Percentiles rank a stretch among this genome's conserved stretches.
Conservation (phyloP, 2,329 filamentous ascomycete genomes). For the Pseudogymnoascus sp. region DNA sequence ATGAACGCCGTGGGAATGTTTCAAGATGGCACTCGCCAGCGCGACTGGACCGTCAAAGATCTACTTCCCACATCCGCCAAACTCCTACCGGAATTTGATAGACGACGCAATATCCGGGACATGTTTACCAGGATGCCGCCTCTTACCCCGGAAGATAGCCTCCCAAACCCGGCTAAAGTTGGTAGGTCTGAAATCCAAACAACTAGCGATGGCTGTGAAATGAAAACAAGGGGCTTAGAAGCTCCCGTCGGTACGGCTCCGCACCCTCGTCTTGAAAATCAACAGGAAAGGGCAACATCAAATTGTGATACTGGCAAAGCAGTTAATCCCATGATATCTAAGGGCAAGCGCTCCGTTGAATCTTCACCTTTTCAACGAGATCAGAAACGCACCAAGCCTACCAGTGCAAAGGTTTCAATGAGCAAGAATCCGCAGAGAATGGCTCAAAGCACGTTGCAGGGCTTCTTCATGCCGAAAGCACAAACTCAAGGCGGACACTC, state of each 20-base stretch:
- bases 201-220: not conserved
- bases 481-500: not conserved
- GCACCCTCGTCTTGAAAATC: not conserved
- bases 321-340: conserved; percentile 1
- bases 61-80: conserved; percentile 70
- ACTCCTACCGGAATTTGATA: conserved; percentile 80
- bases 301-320: conserved; percentile 17
- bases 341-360: conserved; percentile 10
- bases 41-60: conserved; percentile 60
- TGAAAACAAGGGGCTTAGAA: not conserved
- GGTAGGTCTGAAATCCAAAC: not conserved
- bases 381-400: conserved; percentile 46
- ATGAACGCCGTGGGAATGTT: conserved; percentile 74
- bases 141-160: conserved; percentile 16
- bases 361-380: conserved; percentile 19
- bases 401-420: conserved; percentile 11
- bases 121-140: conserved; percentile 67
- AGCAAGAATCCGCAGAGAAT: conserved; percentile 43
- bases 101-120: conserved; percentile 76
- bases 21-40: conserved; percentile 53
- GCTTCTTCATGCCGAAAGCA: conserved; percentile 66
- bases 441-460: conserved; percentile 45
- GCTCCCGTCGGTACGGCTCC: not conserved
- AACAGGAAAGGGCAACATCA: not conserved
- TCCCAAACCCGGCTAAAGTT: conserved; percentile 15